These are phyloP conservation scores for Aspergillus sp. DNA, from an alignment of 2,329 filamentous ascomycete genomes.

Conservation along the genomic window DNA sequence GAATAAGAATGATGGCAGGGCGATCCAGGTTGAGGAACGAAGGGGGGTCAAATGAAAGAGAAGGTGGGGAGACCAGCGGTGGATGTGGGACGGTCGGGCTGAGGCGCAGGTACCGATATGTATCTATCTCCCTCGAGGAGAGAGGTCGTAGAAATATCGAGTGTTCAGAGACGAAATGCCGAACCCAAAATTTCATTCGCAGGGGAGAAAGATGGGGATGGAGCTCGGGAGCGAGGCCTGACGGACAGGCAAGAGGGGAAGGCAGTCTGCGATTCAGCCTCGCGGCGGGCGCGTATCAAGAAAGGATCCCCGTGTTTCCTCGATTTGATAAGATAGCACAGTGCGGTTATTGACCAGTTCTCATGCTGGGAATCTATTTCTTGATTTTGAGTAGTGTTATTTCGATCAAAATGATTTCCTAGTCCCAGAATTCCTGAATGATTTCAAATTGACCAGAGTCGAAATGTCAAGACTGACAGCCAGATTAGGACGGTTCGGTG, in stretches of 20 bases:
- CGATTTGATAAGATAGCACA: background rate
- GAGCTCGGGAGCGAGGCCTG: conserved; percentile 1
- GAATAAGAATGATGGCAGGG: conserved; percentile 19
- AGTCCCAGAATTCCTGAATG: background rate
- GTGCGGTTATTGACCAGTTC: background rate
- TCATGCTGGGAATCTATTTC: background rate
- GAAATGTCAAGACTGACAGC: background rate
- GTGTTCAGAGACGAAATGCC: background rate
- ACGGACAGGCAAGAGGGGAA: background rate
- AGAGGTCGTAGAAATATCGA: background rate
- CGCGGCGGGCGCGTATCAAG: conserved; percentile 15
- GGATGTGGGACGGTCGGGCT: conserved; percentile 11
- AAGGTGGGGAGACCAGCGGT: conserved; percentile 17
- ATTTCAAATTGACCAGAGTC: background rate
- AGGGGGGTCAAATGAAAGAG: conserved; percentile 4
- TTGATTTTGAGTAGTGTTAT: background rate
- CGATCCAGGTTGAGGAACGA: conserved; percentile 5
- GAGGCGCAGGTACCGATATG: conserved; percentile 6
- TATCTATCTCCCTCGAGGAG: background rate
- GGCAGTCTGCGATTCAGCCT: conserved; percentile 32
- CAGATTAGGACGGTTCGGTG: background rate
- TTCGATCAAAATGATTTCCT: background rate
- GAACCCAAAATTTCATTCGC: background rate
- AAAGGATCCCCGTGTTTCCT: background rate
- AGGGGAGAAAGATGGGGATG: conserved; percentile 1